Base-by-base conservation (phyloP, 805 yeast genomes). In the Sugiyamaella americana region DNA sequence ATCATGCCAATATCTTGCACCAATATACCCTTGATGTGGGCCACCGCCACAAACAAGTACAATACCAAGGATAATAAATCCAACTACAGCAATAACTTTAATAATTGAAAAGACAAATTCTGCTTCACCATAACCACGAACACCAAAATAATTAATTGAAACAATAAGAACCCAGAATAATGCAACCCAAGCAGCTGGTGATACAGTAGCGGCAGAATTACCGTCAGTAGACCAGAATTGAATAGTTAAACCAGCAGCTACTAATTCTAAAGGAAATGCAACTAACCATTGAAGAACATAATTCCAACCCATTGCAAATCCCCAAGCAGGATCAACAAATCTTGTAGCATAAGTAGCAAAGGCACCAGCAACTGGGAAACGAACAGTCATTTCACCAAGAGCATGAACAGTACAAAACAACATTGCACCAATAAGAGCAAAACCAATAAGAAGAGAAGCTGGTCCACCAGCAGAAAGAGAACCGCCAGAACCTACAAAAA, bases 281-380 rank as follows among this genome's bases (percentile, higher is more conserved):
- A 80, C 79, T 19, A 81, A 64, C 79, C 80, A 78, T 61, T 79
- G 83, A 52, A 82, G 62, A 48, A 76, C 77, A 58, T 82, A 82
- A 60, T 79, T 79, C 85, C 84, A 78, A 35, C 84, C 85, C 61
- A 80, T 76, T 41, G 87, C 79, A 58, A 82, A 82, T 1, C 87
- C 87, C 60, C 80, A 69, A 19, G 84, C 77, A 13, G 82, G 81
- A 51, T 82, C 87, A 36, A 81, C 69, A 54, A 81, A 73, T 54
- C 87, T 68, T 41, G 79, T 71, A 51, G 81, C 76, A 63, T 74
- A 80, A 47, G 77, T 72, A 43, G 79, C 75, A 58, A 79, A 78
- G 13, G 81, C 73, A 60, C 85, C 83, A n/a, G 75, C 58, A 58
- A 71, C 82, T 54, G 76, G 85, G 71, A 70, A 84, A 57, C 75